Conservation (phyloP, 164 flowering plant species). For the Berberis thunbergii region DNA sequence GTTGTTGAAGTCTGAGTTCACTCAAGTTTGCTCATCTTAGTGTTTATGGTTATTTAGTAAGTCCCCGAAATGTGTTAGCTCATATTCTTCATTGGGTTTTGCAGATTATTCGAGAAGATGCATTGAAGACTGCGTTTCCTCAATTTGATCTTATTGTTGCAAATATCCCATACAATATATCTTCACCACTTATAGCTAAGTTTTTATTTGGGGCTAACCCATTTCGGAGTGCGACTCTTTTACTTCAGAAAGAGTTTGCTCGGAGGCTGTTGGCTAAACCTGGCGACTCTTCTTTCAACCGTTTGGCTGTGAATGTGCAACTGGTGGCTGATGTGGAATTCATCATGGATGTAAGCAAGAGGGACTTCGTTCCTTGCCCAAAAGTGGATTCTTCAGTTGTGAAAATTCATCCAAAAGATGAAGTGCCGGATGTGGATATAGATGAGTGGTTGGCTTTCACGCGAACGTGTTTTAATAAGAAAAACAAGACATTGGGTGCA, state of each 20-base stretch:
- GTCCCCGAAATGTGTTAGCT: background rate
- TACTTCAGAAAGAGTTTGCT: constrained; percentile 92
- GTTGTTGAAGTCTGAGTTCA: too few relatives aligned
- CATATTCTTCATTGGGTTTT: constrained; percentile 11
- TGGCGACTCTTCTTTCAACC: constrained; percentile 75
- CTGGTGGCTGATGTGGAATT: constrained; percentile 72
- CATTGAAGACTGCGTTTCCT: constrained; percentile 72
- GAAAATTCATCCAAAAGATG: constrained; percentile 46
- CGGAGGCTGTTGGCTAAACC: constrained; percentile 71
- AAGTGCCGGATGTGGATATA: constrained; percentile 56
- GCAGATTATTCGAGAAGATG: constrained; percentile 68
- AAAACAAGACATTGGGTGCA: constrained; percentile 89
- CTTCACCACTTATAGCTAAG: constrained; percentile 74
- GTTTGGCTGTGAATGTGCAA: constrained; percentile 83
- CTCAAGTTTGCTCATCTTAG: too few relatives aligned
- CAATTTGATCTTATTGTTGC: constrained; percentile 78
- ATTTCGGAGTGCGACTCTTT: constrained; percentile 70
- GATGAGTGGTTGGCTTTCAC: constrained; percentile 87
- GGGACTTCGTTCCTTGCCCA: constrained; percentile 78
- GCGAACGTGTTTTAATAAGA: constrained; percentile 68
- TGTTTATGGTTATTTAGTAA: too few relatives aligned
- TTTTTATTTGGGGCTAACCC: constrained; percentile 40
- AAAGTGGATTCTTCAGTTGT: constrained; percentile 91
- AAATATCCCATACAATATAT: constrained; percentile 80
- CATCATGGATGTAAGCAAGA: constrained; percentile 85